Evolutionary conservation across 805 yeast genomes (phyloP).

Genomic region (Starmerella powellii): DNA sequence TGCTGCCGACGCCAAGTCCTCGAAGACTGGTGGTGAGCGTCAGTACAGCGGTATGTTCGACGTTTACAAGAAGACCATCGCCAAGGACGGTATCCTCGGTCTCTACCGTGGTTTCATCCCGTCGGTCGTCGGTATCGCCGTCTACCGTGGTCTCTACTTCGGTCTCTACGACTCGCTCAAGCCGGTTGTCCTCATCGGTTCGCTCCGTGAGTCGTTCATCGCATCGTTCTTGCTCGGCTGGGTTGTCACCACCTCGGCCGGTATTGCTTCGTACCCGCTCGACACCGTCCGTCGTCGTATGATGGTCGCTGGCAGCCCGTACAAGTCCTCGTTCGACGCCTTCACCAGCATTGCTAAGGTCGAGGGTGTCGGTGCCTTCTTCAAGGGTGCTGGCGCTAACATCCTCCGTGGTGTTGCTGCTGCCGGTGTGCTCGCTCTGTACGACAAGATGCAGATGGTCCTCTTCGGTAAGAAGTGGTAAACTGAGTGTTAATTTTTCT

Average conservation of each 20-base stretch:
- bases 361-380: conserved; percentile 79
- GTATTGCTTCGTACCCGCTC: conserved; percentile 94
- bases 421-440: conserved; percentile 94
- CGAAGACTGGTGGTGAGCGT: conserved; percentile 65
- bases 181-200: conserved; percentile 81
- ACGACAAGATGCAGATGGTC: conserved; percentile 88
- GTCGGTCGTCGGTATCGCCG: conserved; percentile 88
- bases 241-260: conserved; percentile 93
- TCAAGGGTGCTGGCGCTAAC: conserved; percentile 98
- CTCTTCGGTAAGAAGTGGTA: conserved; percentile 67
- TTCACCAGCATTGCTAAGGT: conserved; percentile 77
- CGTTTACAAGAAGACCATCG: conserved; percentile 86
- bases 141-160: conserved; percentile 95
- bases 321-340: conserved; percentile 85
- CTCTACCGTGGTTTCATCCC: conserved; percentile 97
- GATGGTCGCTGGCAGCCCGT: conserved; percentile 98
- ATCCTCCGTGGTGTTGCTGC: conserved; percentile 98
- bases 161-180: conserved; percentile 91
- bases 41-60: conserved; percentile 91
- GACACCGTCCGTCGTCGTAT: conserved; percentile 97
- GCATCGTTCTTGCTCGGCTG: conserved; percentile 92
- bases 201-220: conserved; percentile 77
- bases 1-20: conserved; percentile 81
- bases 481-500: neutral
- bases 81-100: conserved; percentile 91